These are phyloP conservation scores for Heliamphora exappendiculata DNA, from an alignment of 148 eudicot genomes.

Conservation along the genomic window DNA sequence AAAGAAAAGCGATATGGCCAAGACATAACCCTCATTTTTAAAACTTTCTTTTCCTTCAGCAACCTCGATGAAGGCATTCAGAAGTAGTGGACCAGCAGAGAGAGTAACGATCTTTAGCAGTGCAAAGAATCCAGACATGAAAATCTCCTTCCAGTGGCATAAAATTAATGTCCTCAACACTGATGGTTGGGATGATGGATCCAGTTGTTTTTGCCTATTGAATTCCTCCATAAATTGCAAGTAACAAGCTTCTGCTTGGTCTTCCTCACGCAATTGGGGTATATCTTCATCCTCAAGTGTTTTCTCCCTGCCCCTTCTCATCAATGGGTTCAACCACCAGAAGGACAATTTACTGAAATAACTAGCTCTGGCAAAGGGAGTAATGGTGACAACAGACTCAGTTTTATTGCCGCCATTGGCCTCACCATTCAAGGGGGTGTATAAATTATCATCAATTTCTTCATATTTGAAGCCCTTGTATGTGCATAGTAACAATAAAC, in stretches of 20 bases:
- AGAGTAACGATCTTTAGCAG: slow-evolving; percentile 57
- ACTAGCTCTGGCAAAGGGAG: slow-evolving; percentile 53
- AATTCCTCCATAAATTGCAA: slow-evolving; percentile 34
- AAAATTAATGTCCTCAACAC: slow-evolving; percentile 50
- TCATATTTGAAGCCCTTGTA: slow-evolving; percentile 45
- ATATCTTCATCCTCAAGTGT: slow-evolving; percentile 66
- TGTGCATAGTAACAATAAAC: slow-evolving; percentile 53
- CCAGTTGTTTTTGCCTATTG: slow-evolving; percentile 32
- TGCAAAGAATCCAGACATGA: slow-evolving; percentile 77
- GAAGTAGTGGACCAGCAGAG: slow-evolving; percentile 78
- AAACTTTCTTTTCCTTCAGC: slow-evolving; percentile 68
- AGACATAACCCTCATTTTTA: slow-evolving; percentile 51
- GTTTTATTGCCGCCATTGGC: slow-evolving; percentile 21
- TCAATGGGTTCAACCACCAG: slow-evolving; percentile 81
- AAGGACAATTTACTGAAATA: slow-evolving; percentile 51
- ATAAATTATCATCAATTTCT: slow-evolving; percentile 30
- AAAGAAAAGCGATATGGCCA: slow-evolving; percentile 55
- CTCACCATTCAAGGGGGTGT: slow-evolving; percentile 41
- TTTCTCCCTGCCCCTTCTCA: slow-evolving; percentile 69
- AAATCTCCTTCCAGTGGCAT: slow-evolving; percentile 64
- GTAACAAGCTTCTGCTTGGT: slow-evolving; percentile 67
- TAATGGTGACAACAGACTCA: slow-evolving; percentile 23
- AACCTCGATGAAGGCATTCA: slow-evolving; percentile 74
- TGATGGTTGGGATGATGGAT: slow-evolving; percentile 42
- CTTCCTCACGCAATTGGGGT: slow-evolving; percentile 50